A percentile compares a stretch with the other conserved stretches of the same genome.
phyloP scores from a whole-genome alignment of 805 yeast genomes.

The Ogataea thermomethanolica region DNA sequence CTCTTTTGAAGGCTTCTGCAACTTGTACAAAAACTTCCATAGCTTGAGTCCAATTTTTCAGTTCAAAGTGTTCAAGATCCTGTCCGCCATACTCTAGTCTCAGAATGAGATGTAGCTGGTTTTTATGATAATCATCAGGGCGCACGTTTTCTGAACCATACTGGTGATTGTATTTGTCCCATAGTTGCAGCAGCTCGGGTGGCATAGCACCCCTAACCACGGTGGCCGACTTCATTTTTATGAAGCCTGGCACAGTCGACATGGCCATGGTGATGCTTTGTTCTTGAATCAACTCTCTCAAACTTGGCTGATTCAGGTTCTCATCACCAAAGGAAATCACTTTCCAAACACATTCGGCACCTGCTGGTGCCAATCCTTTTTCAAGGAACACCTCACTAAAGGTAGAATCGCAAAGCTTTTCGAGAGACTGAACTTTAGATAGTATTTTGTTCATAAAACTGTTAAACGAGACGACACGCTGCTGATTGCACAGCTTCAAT shows the following conservation, averaged over 20 bases:
- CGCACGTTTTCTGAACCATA: slow-evolving; percentile 29
- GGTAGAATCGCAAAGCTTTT: slow-evolving; percentile 45
- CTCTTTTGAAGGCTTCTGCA: slow-evolving; percentile 44
- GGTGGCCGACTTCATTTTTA: slow-evolving; percentile 38
- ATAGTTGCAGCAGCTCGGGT: slow-evolving; percentile 35
- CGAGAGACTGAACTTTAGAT: slow-evolving; percentile 23
- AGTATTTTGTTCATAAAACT: slow-evolving; percentile 27
- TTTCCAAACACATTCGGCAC: slow-evolving; percentile 40
- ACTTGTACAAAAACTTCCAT: slow-evolving; percentile 51
- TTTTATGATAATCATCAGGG: slow-evolving; percentile 35
- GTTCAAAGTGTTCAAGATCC: slow-evolving; percentile 41
- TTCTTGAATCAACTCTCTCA: slow-evolving; percentile 45
- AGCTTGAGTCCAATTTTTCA: slow-evolving; percentile 39
- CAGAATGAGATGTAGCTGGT: slow-evolving; percentile 36
- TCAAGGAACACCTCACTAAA: slow-evolving; percentile 42
- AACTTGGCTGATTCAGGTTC: slow-evolving; percentile 38
- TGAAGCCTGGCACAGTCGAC: slow-evolving; percentile 42
- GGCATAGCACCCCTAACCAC: slow-evolving; percentile 49
- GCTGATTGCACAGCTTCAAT: slow-evolving; percentile 35
- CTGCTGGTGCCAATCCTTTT: slow-evolving; percentile 22
- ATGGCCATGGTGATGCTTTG: slow-evolving; percentile 40
- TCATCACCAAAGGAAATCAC: slow-evolving; percentile 51
- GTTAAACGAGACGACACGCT: slow-evolving; percentile 31
- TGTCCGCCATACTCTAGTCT: slow-evolving; percentile 40
- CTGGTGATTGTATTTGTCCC: slow-evolving; percentile 38